Evolutionary conservation across 2,329 filamentous ascomycete genomes (phyloP), one percentile per base, ranked within the genome.

Genomic region (Hypoxylon sp.): DNA sequence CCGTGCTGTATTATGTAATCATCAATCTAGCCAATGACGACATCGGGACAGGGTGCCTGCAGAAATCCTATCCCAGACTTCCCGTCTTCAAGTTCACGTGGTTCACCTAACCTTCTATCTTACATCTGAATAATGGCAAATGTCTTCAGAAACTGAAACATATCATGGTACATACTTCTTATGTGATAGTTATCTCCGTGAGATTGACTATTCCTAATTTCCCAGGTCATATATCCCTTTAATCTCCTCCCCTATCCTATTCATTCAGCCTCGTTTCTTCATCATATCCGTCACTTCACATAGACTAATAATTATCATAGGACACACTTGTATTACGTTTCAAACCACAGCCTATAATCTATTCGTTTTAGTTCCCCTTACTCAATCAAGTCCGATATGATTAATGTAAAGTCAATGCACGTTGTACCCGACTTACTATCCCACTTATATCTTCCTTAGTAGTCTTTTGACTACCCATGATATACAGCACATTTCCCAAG

Each of bases 401-500:
- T 22, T 47, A 63, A 33, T 57, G 46, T 29, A 22, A 19, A 2
- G 29, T 37, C 3, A 75, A 48, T n/a, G 58, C 63, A 9, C n/a
- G 44, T 35, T 24, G 60, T 13, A 76, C 33, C 56, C 73, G 48
- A 4, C 44, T 52, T 8, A 76, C 74, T 47, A 79, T 72, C 63
- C 70, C 69, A 9, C 33, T 44, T 9, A 79, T 65, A 26, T 77
- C 78, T 26, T 75, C 73, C 24, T 61, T 48, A 5, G 59, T 74
- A 3, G 77, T 78, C 31, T 77, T 84, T 70, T 87, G 86, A 51
- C 86, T 81, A 0, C 85, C 81, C 87, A 89, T 89, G 35, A 89
- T 68, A 73, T 89, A 89, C 6, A 89, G 75, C 0, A 89, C 86
- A 70, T 89, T 88, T 0, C 87, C 87, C 42, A 89, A 72, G 1